A percentile compares a stretch with the other conserved stretches of the same genome.
These are phyloP conservation scores for Trypanosoma cruzi DNA, from an alignment of 208 protist species.

Conservation along the genomic window DNA sequence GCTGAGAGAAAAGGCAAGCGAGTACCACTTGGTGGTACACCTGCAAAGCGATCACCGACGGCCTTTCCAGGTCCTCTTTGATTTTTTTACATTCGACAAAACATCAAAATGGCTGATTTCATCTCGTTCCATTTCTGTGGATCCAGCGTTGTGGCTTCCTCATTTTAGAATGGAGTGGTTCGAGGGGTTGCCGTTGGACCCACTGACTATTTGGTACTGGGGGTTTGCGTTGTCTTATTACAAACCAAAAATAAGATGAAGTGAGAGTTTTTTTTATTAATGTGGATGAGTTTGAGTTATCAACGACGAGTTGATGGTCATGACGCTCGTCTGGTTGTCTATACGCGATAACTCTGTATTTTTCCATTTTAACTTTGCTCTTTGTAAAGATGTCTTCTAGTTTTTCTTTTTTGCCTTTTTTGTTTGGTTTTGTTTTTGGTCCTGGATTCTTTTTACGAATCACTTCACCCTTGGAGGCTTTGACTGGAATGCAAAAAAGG, in stretches of 20 bases:
- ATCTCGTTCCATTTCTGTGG: background rate
- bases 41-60: background rate
- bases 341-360: background rate
- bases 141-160: slow-evolving; percentile 15
- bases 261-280: background rate
- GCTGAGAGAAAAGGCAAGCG: slow-evolving; percentile 17
- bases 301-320: background rate
- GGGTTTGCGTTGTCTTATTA: slow-evolving; percentile 18
- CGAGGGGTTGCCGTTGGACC: slow-evolving; percentile 28
- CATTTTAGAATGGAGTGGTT: slow-evolving; percentile 29
- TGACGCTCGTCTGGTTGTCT: background rate
- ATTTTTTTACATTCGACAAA: slow-evolving; percentile 29
- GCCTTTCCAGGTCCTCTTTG: slow-evolving; percentile 10
- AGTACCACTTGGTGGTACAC: slow-evolving; percentile 3
- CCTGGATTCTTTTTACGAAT: background rate
- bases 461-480: slow-evolving; percentile 1
- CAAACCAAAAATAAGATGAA: background rate
- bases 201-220: slow-evolving; percentile 33
- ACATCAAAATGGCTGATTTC: slow-evolving; percentile 22
- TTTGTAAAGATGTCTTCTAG: background rate
- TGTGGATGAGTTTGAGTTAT: background rate
- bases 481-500: slow-evolving; percentile 23
- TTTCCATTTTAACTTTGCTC: background rate
- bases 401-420: background rate
- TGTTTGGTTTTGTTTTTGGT: background rate